These are phyloP conservation scores for Acacia acuminata DNA, from an alignment of 306 rosid species.

Conservation along the genomic window DNA sequence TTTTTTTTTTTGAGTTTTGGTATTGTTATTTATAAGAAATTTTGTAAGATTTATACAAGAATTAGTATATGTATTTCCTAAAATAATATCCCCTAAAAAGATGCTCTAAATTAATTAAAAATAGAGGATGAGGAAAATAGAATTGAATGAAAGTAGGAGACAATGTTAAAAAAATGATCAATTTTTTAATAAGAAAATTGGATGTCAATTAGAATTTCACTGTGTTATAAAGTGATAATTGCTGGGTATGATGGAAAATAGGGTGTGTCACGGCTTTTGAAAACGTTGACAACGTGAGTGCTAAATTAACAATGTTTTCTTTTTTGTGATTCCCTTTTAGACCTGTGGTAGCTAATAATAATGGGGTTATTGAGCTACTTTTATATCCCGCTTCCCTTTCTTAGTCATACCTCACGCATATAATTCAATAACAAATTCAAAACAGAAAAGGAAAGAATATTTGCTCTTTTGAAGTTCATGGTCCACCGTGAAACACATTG, in stretches of 20 bases:
- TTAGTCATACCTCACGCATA: neutral
- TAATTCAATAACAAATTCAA: neutral
- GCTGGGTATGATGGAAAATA: neutral
- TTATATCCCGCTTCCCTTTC: neutral
- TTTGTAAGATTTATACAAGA: neutral
- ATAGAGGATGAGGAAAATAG: neutral
- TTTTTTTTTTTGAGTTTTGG: no score
- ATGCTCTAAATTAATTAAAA: neutral
- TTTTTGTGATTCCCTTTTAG: neutral
- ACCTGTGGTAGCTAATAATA: neutral
- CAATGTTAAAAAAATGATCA: no score
- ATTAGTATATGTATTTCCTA: neutral
- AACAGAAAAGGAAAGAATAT: neutral
- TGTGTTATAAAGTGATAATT: neutral
- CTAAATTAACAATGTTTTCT: no score
- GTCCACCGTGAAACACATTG: neutral
- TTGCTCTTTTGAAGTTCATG: neutral
- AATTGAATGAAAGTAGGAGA: no score
- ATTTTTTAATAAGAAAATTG: no score
- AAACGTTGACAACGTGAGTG: neutral
- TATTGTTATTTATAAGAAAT: no score
- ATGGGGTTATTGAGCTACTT: neutral
- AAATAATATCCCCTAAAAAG: no score
- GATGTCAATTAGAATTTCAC: neutral
- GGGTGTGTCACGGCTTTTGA: neutral